Evolutionary conservation across 768 basidiomycete species (phyloP), one percentile per base, ranked within the genome.

Genomic region (Pisolithus sp.): DNA sequence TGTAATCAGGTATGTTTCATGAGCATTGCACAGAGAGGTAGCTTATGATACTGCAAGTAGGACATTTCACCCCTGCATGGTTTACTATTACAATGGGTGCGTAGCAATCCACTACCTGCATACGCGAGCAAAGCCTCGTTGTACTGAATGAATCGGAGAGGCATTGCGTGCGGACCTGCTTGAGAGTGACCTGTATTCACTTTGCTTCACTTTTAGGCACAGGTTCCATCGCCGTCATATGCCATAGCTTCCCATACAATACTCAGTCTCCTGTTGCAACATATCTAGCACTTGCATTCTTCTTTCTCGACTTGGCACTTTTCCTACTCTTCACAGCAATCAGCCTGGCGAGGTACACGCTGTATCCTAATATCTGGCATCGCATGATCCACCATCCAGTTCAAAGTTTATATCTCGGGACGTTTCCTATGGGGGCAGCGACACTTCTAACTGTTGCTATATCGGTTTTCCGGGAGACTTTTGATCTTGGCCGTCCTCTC

Each of bases 41-140:
- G 13, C 34, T 34, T 15, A 13, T 34, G 34, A 15, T 3, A 34
- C 21, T 26, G 6, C 50, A 17, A 50, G 2, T 48, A 76, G 78
- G 26, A n/a, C 71, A 80, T 60, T 82, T 82, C 51, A 73, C 77
- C 4, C 76, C 76, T 52, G 72, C 76, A 64, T 82, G 79, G 81
- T 77, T 77, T 55, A 70, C 79, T 5, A 71, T 76, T 12, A 73
- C 70, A 46, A 82, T 82, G 80, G 81, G 75, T 76, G 80, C 79
- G 34, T 34, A 34, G 34, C 0, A 80, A 79, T 3, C 68, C 74
- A 0, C 67, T 85, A 13, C 79, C 80, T 54, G 73, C 75, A 36
- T 72, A 86, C 31, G 79, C 84, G 59, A 68, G 74, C 37, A 71
- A 61, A 15, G 34, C 13, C 13, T 12, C 34, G 13, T 31, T 31